phyloP scores from a whole-genome alignment of 108 stramenopile genomes.

The Aurantiochytrium sp. region DNA sequence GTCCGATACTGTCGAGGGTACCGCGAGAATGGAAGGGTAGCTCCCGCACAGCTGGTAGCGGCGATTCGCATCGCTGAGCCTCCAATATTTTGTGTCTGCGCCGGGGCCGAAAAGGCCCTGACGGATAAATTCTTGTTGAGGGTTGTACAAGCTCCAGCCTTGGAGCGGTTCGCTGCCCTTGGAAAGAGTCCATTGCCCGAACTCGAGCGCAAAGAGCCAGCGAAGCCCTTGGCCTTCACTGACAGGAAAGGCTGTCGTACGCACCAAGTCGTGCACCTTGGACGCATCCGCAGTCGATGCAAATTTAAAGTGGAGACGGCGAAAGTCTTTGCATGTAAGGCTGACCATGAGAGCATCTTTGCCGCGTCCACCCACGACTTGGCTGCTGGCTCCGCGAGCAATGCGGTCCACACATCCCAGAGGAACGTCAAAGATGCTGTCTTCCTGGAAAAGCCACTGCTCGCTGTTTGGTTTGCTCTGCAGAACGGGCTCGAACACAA shows the following conservation, averaged over 20 bases:
- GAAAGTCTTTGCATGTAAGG: slow-evolving; percentile 19
- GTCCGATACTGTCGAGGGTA: slow-evolving; percentile 35
- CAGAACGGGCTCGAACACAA: neutral
- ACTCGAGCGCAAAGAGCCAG: neutral
- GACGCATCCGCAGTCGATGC: neutral
- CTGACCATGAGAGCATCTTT: neutral
- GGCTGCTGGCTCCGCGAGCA: neutral
- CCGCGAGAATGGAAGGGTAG: slow-evolving; percentile 43
- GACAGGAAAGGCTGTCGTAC: slow-evolving; percentile 2
- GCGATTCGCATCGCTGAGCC: neutral
- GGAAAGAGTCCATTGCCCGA: neutral
- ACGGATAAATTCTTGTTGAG: neutral
- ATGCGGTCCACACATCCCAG: neutral
- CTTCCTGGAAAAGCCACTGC: neutral
- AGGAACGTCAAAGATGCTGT: neutral
- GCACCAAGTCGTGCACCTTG: neutral
- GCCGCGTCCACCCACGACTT: neutral
- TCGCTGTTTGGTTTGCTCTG: neutral
- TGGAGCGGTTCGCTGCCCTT: neutral
- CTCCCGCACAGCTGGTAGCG: slow-evolving; percentile 11
- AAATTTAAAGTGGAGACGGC: neutral
- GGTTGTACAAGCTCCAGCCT: neutral
- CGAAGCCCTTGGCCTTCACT: neutral
- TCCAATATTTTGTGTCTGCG: neutral
- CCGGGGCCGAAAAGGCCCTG: neutral